phyloP scores from a whole-genome alignment of 371 early-diverging fungal species.

The Mucor velutinosus region DNA sequence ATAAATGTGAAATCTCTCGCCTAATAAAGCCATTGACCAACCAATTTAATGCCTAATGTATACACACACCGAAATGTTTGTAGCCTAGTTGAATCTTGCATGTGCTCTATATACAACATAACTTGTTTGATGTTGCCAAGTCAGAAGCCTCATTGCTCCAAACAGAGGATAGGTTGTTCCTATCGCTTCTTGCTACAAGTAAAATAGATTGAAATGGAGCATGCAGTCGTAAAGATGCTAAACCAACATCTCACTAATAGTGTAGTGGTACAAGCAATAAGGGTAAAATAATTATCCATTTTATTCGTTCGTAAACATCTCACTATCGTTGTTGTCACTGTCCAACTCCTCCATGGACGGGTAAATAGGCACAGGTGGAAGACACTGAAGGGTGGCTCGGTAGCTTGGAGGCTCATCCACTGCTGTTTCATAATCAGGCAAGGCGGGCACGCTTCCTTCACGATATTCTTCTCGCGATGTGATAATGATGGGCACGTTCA shows the following conservation, averaged over 20 bases:
- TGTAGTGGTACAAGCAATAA: not conserved
- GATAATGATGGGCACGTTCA: constrained; percentile 15
- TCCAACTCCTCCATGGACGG: not conserved
- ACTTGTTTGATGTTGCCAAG: not conserved
- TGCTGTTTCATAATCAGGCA: constrained; percentile 18
- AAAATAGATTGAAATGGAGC: too few relatives aligned
- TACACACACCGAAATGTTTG: not conserved
- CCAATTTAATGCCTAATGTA: not conserved
- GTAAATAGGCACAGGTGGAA: constrained; percentile 24
- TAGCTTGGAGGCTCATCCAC: constrained; percentile 21
- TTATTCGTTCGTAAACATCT: not conserved
- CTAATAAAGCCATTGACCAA: not conserved
- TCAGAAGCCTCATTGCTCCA: too few relatives aligned
- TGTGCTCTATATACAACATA: not conserved
- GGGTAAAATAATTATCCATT: not conserved
- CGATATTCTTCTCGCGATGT: constrained; percentile 25
- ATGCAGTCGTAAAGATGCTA: too few relatives aligned
- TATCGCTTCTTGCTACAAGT: too few relatives aligned
- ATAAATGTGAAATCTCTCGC: not conserved
- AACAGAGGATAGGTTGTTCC: too few relatives aligned
- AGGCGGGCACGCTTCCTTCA: constrained; percentile 19
- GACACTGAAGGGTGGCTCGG: constrained; percentile 1
- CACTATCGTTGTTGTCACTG: not conserved
- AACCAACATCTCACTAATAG: not conserved
- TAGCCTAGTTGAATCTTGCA: not conserved